Conservation (phyloP, 768 basidiomycete species). For the Tulasnella sp. region DNA sequence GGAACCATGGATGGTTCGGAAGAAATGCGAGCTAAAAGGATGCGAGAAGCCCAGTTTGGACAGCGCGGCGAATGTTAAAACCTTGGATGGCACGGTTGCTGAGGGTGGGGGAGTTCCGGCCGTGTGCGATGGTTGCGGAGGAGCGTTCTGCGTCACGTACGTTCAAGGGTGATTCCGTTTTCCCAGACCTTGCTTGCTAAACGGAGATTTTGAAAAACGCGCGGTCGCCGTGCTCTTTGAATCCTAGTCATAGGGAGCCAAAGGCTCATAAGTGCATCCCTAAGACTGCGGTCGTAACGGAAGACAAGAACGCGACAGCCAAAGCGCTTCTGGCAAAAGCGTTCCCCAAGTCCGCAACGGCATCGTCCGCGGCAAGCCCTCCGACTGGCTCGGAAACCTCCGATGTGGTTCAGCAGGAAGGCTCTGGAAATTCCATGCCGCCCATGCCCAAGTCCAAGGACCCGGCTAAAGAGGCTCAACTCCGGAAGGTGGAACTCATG, state of each 20-base stretch:
- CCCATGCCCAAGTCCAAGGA: slow-evolving; percentile 41
- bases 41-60: slow-evolving; percentile 47
- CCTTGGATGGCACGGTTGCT: slow-evolving; percentile 21
- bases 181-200: neutral
- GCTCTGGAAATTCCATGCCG: slow-evolving; percentile 22
- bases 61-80: slow-evolving; percentile 12
- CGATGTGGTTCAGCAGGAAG: neutral
- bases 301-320: slow-evolving; percentile 35
- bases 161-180: slow-evolving; percentile 17
- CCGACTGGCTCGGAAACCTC: neutral
- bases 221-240: slow-evolving; percentile 22
- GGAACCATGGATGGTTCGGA: slow-evolving; percentile 15
- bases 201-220: slow-evolving; percentile 13
- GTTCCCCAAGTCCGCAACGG: slow-evolving; percentile 27
- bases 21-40: slow-evolving; percentile 37
- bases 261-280: slow-evolving; percentile 39
- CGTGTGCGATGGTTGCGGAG: slow-evolving; percentile 40
- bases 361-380: neutral
- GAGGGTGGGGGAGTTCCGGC: slow-evolving; percentile 23
- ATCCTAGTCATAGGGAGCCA: slow-evolving; percentile 56
- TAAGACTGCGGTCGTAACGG: slow-evolving; percentile 15
- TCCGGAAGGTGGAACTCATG: slow-evolving; percentile 52
- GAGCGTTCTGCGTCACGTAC: slow-evolving; percentile 58
- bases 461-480: neutral
- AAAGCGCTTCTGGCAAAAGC: slow-evolving; percentile 43